Conservation (phyloP, 495 filamentous ascomycete species). For the Aspergillus funiculosus region DNA sequence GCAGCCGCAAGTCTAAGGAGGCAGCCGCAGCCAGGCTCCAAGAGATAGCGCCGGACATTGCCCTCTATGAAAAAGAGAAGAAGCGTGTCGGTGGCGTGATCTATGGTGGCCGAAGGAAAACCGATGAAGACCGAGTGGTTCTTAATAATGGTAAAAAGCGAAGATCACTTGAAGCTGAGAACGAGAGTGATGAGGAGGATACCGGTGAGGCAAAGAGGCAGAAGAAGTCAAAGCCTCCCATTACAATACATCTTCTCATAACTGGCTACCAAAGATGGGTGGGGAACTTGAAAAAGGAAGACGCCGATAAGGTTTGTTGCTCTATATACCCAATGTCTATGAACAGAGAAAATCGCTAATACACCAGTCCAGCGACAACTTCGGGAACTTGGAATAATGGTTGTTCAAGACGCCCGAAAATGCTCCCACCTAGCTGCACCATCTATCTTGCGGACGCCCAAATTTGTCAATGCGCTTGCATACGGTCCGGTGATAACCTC, state of each 20-base stretch:
- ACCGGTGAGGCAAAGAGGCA: constrained; percentile 52
- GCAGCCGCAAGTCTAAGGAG: constrained; percentile 81
- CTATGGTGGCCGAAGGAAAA: constrained; percentile 60
- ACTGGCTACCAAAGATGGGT: constrained; percentile 79
- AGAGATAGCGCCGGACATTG: constrained; percentile 72
- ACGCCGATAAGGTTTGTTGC: constrained; percentile 66
- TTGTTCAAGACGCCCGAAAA: constrained; percentile 64
- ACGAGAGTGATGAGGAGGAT: constrained; percentile 50
- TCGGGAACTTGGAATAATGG: constrained; percentile 73
- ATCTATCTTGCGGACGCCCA: constrained; percentile 76
- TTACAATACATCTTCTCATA: constrained; percentile 66
- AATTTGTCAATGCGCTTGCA: constrained; percentile 85
- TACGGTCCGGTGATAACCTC: constrained; percentile 66
- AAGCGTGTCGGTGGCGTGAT: constrained; percentile 80
- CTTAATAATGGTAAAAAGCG: constrained; percentile 34
- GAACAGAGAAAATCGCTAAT: constrained; percentile 19
- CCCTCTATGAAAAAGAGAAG: constrained; percentile 86
- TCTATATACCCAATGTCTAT: background rate
- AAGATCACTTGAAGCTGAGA: constrained; percentile 36
- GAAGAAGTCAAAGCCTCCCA: constrained; percentile 54
- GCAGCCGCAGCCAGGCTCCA: constrained; percentile 71
- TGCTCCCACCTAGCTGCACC: constrained; percentile 88
- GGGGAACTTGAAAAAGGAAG: constrained; percentile 60
- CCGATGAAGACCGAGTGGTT: constrained; percentile 42
- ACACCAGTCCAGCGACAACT: constrained; percentile 62